phyloP scores from a whole-genome alignment of 257 asterid genomes.

The Przewalskia tangutica region DNA sequence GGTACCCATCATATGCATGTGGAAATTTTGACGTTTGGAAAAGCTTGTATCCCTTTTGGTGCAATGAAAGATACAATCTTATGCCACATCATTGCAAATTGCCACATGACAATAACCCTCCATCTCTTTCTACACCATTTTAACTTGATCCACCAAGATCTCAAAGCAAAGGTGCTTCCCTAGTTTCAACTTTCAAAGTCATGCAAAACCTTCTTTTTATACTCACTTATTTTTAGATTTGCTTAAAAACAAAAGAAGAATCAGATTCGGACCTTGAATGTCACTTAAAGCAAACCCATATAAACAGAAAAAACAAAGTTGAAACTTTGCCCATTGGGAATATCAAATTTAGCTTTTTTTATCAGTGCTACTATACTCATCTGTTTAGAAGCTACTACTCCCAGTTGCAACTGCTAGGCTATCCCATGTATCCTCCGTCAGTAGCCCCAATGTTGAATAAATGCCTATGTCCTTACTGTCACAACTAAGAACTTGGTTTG shows the following conservation, averaged over 20 bases:
- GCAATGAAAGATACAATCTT: neutral
- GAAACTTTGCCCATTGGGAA: neutral
- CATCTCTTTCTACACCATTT: neutral
- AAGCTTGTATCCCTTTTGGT: neutral
- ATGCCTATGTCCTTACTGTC: conserved; percentile 22
- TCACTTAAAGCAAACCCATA: neutral
- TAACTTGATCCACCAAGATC: neutral
- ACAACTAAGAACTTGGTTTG: conserved; percentile 23
- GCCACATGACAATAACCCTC: neutral
- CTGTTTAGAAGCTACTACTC: neutral
- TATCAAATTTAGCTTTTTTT: neutral
- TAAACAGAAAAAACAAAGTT: neutral
- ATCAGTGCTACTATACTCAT: neutral
- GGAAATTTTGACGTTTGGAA: neutral
- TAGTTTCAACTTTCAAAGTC: neutral
- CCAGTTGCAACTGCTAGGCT: neutral
- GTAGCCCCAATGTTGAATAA: conserved; percentile 23
- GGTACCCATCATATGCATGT: neutral
- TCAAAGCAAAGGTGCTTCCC: neutral
- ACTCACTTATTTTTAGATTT: neutral
- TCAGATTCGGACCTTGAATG: neutral
- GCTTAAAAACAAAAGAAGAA: neutral
- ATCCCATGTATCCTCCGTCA: conserved; percentile 27
- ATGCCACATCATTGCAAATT: neutral
- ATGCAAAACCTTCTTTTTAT: neutral